Base-by-base conservation (phyloP, 176 grass and related monocot species). In the Zoysia pacifica region DNA sequence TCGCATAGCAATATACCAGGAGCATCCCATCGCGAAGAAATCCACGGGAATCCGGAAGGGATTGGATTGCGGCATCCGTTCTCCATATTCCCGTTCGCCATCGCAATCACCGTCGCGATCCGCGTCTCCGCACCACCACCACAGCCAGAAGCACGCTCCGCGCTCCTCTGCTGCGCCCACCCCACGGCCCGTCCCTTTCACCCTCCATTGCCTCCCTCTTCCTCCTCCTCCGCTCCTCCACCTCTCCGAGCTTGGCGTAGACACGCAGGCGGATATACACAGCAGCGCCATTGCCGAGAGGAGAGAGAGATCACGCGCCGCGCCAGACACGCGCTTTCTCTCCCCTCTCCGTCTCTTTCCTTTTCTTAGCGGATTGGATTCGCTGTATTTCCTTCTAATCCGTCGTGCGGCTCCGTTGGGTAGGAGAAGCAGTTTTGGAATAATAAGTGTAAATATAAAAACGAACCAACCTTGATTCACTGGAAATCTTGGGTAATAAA, bases 21-120 rank as follows among this genome's bases (percentile, higher is more conserved):
- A 47, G 7, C 8, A 5, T 5, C 63, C 48, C 76, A 67, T 53
- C 59, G 79, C 51, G 11, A 74, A 64, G 28, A n/a, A n/a, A 66
- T 82, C 80, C 48, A 58, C 37, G 41, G 62, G 81, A 75, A 75
- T 68, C 81, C 62, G 41, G 62, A 67, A 75, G 58, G 72, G 72
- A 74, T 74, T 55, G 60, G 49, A 81, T 70, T 59, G 42, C 81
- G 9, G 62, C 81, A 75, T 83, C 81, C 81, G 48, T 67, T 65
- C 70, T 37, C n/a, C 15, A 5, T 18, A 15, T 64, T 16, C 59
- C 16, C 47, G 15, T 52, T 46, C 76, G 7, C 65, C 0, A 2
- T 37, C 67, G 54, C 67, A 37, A 10, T 43, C 55, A 58, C 69
- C 47, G 2, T 65, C 77, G 16, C 65, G 40, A 69, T 69, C 65